These are phyloP conservation scores for Aspergillus arachidicola DNA, from an alignment of 2,329 filamentous ascomycete genomes.

Conservation along the genomic window DNA sequence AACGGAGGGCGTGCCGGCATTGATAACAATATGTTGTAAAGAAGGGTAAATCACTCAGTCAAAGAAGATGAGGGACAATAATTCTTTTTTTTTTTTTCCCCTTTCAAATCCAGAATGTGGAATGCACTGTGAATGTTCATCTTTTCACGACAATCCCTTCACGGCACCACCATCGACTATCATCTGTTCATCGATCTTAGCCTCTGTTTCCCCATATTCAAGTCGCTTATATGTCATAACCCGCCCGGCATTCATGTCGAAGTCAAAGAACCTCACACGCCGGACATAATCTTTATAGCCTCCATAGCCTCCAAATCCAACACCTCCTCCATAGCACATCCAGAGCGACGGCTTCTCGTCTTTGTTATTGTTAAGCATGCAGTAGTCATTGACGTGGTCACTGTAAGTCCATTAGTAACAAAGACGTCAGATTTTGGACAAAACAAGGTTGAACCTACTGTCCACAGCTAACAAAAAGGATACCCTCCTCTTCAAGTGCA, in stretches of 20 bases:
- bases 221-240: slow-evolving; percentile 92
- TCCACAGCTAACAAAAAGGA: slow-evolving; percentile 86
- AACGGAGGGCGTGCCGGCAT: background rate
- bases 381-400: slow-evolving; percentile 97
- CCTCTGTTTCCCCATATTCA: slow-evolving; percentile 63
- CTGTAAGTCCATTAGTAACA: slow-evolving; percentile 44
- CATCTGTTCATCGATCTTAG: slow-evolving; percentile 61
- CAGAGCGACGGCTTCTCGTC: slow-evolving; percentile 71
- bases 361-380: slow-evolving; percentile 66
- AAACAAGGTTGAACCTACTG: slow-evolving; percentile 62
- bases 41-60: background rate
- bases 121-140: background rate
- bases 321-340: slow-evolving; percentile 97
- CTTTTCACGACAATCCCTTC: slow-evolving; percentile 32
- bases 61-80: background rate
- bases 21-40: background rate
- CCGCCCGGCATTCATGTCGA: slow-evolving; percentile 86
- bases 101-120: background rate
- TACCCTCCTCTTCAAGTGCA: slow-evolving; percentile 80
- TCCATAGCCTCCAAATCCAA: slow-evolving; percentile 92
- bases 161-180: slow-evolving; percentile 63
- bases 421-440: slow-evolving; percentile 1
- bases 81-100: background rate
- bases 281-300: slow-evolving; percentile 86
- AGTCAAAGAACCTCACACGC: slow-evolving; percentile 83